A percentile compares a stretch with the other conserved stretches of the same genome.
Conservation (phyloP, 495 filamentous ascomycete species). For the Neurospora sp. region DNA sequence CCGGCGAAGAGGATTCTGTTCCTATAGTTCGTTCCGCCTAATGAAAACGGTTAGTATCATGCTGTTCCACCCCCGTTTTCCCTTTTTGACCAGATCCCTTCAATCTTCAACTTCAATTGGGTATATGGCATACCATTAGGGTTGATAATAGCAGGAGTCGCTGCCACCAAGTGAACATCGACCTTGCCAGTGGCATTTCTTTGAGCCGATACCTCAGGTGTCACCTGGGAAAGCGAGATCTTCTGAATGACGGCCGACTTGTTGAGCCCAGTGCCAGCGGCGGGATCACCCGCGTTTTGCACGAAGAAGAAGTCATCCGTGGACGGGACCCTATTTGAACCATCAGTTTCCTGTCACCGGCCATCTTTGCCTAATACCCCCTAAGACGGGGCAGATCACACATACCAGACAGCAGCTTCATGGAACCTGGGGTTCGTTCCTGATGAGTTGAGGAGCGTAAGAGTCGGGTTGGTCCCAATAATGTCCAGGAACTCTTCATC, state of each 20-base stretch:
- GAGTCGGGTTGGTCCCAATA: slow-evolving; percentile 31
- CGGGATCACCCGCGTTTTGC: slow-evolving; percentile 38
- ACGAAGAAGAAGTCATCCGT: slow-evolving; percentile 45
- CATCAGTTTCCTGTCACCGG: neutral
- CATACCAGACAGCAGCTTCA: slow-evolving; percentile 43
- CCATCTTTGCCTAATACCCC: neutral
- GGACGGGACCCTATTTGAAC: slow-evolving; percentile 21
- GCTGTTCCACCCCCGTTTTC: neutral
- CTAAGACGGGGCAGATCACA: neutral
- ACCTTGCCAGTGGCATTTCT: slow-evolving; percentile 34
- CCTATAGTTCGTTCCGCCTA: slow-evolving; percentile 40
- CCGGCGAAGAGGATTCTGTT: slow-evolving; percentile 35
- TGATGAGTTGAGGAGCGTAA: slow-evolving; percentile 32
- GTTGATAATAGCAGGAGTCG: slow-evolving; percentile 33
- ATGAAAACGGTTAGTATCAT: neutral
- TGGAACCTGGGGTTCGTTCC: slow-evolving; percentile 38
- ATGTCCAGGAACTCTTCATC: slow-evolving; percentile 35
- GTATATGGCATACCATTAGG: slow-evolving; percentile 33
- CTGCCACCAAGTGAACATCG: slow-evolving; percentile 25
- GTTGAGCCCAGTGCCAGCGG: slow-evolving; percentile 38
- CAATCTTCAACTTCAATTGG: neutral
- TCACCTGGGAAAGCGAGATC: slow-evolving; percentile 34
- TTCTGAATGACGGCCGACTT: slow-evolving; percentile 43
- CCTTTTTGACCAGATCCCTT: neutral
- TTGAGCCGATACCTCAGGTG: slow-evolving; percentile 24